Evolutionary conservation across 768 basidiomycete species (phyloP), one percentile per base, ranked within the genome.

Genomic region (Russula emetica): DNA sequence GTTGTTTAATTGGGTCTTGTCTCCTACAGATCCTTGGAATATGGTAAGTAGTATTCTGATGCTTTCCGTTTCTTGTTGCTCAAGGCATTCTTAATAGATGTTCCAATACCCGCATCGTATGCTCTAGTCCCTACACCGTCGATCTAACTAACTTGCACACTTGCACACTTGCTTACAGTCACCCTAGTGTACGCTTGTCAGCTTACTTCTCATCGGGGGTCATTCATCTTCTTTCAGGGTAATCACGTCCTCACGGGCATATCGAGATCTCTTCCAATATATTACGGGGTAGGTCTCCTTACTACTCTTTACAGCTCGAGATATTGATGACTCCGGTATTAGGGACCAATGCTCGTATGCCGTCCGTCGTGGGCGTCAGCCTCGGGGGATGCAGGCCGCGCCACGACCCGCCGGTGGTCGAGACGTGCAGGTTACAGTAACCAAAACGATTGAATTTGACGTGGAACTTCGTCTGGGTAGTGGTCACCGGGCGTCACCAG

Each of bases 71-170:
- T 55, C 22, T 8, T 32, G 13, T 51, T 56, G 42, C 49, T 65
- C 40, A 65, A 0, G 22, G 4, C 24, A 3, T 45, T 32, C 11
- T 14, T 16, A 38, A 2, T 42, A 67, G 66, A 66, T 67, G 64
- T 67, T 67, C 28, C 66, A 67, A 61, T 66, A 57, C 22, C 66
- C 66, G 9, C 66, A 67, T 53, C 32, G 66, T 67, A 47, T 32
- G 66, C 58, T 11, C 10, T n/a, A 6, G 38, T 55, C 28, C 22
- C 28, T 22, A 36, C 11, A 2, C 2, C 24, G 14, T 52, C 34
- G 2, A 2, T n/a, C n/a, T 13, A 7, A 14, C 64, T 66, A 38
- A 55, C 38, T 26, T 56, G 47, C 0, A 20, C 50, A 32, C 8
- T 49, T 9, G 22, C 4, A 5, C 44, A 4, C 26, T 50, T 16